Conservation (phyloP, 2,329 filamentous ascomycete species). For the Hymenoscyphus fructigenus region DNA sequence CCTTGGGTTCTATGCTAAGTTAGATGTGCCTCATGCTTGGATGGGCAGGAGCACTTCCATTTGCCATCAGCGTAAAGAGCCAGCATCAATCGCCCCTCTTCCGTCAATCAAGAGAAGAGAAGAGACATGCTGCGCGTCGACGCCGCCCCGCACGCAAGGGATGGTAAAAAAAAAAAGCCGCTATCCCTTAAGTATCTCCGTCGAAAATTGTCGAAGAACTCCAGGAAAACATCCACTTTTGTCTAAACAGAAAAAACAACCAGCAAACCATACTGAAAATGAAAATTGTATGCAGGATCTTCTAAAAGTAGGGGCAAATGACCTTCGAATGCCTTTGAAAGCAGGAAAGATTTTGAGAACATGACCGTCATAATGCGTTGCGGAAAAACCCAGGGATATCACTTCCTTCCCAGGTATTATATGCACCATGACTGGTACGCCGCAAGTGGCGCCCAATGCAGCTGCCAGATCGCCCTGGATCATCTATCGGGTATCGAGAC, state of each 20-base stretch:
- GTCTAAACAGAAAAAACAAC: conserved; percentile 27
- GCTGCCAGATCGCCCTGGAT: conserved; percentile 36
- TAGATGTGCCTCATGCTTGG: conserved; percentile 29
- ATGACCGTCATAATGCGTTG: conserved; percentile 39
- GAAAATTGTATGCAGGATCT: conserved; percentile 30
- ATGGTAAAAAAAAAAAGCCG: conserved; percentile 30
- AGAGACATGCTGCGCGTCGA: conserved; percentile 24
- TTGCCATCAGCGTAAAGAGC: conserved; percentile 36
- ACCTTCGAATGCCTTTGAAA: conserved; percentile 29
- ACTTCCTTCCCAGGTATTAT: conserved; percentile 28
- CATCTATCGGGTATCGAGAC: conserved; percentile 38
- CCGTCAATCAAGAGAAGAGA: conserved; percentile 18
- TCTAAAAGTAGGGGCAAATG: conserved; percentile 26
- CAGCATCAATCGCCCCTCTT: conserved; percentile 27
- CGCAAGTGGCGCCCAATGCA: conserved; percentile 35
- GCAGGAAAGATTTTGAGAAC: conserved; percentile 32
- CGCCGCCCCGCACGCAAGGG: conserved; percentile 28
- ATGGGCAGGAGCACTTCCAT: conserved; percentile 41
- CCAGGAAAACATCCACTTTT: conserved; percentile 32
- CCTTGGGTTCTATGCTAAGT: conserved; percentile 18
- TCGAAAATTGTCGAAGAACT: conserved; percentile 23
- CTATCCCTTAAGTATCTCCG: conserved; percentile 21
- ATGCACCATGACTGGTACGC: conserved; percentile 37
- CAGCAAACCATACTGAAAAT: conserved; percentile 23
- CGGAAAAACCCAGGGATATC: conserved; percentile 28